Percentiles rank a stretch among this genome's conserved stretches.
Conservation (phyloP, 805 yeast genomes). For the Starmerella vitae region DNA sequence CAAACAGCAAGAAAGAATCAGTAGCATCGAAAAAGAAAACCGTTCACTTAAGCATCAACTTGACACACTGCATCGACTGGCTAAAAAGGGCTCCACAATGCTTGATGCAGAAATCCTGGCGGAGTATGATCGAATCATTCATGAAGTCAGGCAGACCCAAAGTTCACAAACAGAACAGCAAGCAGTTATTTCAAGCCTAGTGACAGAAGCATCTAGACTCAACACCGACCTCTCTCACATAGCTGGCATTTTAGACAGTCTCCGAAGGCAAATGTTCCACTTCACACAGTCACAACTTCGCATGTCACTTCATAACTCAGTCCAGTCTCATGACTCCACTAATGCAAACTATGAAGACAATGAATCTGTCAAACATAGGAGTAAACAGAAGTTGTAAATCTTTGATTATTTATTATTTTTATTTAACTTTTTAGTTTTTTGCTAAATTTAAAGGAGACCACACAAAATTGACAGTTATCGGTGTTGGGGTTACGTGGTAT, state of each 20-base stretch:
- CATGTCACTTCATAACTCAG: constrained; percentile 7
- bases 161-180: constrained; percentile 26
- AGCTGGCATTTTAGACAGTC: constrained; percentile 24
- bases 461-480: too few relatives aligned
- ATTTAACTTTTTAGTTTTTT: not conserved
- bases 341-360: not conserved
- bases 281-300: constrained; percentile 17
- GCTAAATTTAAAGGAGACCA: too few relatives aligned
- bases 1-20: constrained; percentile 23
- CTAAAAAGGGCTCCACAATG: constrained; percentile 18
- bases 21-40: constrained; percentile 26
- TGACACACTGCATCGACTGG: constrained; percentile 16
- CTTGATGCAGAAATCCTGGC: constrained; percentile 22
- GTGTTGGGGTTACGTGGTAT: too few relatives aligned
- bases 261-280: constrained; percentile 29
- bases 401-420: not conserved
- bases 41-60: constrained; percentile 23
- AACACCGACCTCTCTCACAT: constrained; percentile 26
- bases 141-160: constrained; percentile 25
- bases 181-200: constrained; percentile 25
- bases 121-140: constrained; percentile 28
- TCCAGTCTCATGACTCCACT: not conserved
- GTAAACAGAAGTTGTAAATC: constrained; percentile 5
- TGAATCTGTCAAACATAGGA: not conserved
- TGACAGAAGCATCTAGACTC: constrained; percentile 26